Evolutionary conservation across 2,329 filamentous ascomycete genomes (phyloP).

Genomic region (Lachnellula hyalina): DNA sequence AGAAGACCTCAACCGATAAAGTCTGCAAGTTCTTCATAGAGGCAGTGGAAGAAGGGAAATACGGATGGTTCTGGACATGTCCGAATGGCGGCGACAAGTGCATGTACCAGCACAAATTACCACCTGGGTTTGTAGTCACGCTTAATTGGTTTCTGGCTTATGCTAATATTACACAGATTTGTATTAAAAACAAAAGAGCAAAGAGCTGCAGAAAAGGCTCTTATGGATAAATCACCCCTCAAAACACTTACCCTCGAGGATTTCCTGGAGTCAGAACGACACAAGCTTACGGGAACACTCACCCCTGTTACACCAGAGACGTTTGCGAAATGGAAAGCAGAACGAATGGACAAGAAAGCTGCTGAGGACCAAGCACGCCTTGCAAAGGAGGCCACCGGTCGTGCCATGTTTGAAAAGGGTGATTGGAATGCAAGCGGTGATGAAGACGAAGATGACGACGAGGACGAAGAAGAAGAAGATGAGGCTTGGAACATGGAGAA

Average conservation of each 20-base stretch:
- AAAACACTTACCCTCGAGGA: constrained; percentile 95
- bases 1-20: constrained; percentile 91
- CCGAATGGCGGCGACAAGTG: constrained; percentile 95
- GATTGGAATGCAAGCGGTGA: constrained; percentile 74
- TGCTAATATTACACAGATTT: constrained; percentile 56
- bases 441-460: constrained; percentile 40
- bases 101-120: constrained; percentile 96
- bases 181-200: constrained; percentile 98
- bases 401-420: constrained; percentile 93
- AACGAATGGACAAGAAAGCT: constrained; percentile 89
- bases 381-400: constrained; percentile 92
- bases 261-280: constrained; percentile 91
- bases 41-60: constrained; percentile 96
- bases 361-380: constrained; percentile 86
- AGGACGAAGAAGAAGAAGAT: constrained; percentile 36
- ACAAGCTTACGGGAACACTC: constrained; percentile 85
- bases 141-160: neutral
- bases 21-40: constrained; percentile 99
- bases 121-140: constrained; percentile 68
- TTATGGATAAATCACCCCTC: constrained; percentile 91
- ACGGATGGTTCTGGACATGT: constrained; percentile 99
- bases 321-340: constrained; percentile 97
- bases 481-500: constrained; percentile 74
- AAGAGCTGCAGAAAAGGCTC: constrained; percentile 86
- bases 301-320: constrained; percentile 90